These are phyloP conservation scores for Metrosideros polymorpha DNA, from an alignment of 441 rosid genomes.

Conservation along the genomic window DNA sequence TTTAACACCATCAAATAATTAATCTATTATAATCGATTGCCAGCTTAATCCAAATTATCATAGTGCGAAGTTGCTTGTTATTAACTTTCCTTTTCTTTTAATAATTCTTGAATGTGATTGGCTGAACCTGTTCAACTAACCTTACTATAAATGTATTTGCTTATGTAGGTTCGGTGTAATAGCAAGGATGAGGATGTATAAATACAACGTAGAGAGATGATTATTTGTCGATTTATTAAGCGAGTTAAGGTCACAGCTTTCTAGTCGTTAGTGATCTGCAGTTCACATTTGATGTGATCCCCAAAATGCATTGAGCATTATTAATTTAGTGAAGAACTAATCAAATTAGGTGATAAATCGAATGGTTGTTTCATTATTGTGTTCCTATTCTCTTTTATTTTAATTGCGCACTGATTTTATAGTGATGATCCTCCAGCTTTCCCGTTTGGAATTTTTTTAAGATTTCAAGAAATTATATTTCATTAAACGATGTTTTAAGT, in stretches of 20 bases:
- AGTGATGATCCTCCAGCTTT: not conserved
- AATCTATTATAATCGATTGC: not conserved
- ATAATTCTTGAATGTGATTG: not conserved
- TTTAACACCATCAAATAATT: not conserved
- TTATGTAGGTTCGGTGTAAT: not conserved
- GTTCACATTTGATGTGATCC: too few relatives aligned
- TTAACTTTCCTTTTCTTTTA: not conserved
- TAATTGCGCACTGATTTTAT: not conserved
- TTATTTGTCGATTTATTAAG: not conserved
- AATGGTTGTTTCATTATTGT: not conserved
- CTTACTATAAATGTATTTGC: not conserved
- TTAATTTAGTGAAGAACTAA: not conserved
- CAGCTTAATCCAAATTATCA: not conserved
- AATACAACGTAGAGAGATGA: not conserved
- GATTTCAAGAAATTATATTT: not conserved
- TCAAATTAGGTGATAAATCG: not conserved
- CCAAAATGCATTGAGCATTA: not conserved
- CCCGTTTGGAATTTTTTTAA: not conserved
- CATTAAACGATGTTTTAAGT: not conserved
- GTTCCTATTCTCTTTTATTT: not conserved
- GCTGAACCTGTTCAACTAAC: not conserved
- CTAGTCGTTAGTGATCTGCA: too few relatives aligned
- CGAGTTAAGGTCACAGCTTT: too few relatives aligned
- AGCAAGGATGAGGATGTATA: not conserved
- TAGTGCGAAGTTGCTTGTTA: not conserved